phyloP scores from a whole-genome alignment of 345 rosid species.

The Alliaria petiolata region DNA sequence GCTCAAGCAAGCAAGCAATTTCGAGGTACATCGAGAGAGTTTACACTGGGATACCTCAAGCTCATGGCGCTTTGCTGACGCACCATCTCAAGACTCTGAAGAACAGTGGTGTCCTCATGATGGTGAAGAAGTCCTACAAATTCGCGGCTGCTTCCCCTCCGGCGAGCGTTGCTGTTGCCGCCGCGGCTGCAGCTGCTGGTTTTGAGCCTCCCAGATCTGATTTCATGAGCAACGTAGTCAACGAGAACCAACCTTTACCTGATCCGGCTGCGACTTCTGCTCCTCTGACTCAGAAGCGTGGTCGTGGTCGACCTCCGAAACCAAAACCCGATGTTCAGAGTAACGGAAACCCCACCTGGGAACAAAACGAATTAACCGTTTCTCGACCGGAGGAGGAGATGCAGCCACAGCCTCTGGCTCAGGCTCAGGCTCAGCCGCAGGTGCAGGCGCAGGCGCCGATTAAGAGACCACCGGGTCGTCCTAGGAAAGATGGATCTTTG shows the following conservation, averaged over 20 bases:
- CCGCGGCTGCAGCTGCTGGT: conserved; percentile 16
- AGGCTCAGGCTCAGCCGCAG: neutral
- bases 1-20: conserved; percentile 84
- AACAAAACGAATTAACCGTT: neutral
- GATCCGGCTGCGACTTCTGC: conserved; percentile 4
- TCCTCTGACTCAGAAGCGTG: conserved; percentile 37
- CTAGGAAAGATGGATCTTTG: conserved; percentile 39
- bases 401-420: neutral
- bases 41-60: conserved; percentile 56
- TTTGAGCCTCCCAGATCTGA: conserved; percentile 38
- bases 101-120: conserved; percentile 53
- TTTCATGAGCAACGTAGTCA: neutral
- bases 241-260: conserved; percentile 19
- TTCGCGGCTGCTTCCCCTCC: conserved; percentile 33
- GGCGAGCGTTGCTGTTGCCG: conserved; percentile 6
- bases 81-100: conserved; percentile 67
- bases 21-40: conserved; percentile 61
- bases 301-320: conserved; percentile 81
- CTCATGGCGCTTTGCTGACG: conserved; percentile 58
- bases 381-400: conserved; percentile 5
- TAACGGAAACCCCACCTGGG: conserved; percentile 17
- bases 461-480: conserved; percentile 49
- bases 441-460: neutral
- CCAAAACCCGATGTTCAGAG: conserved; percentile 25
- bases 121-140: conserved; percentile 76